Evolutionary conservation across 75 land plant species (phyloP), one percentile per base, ranked within the genome.

Genomic region (Selaginella tamariscina): DNA sequence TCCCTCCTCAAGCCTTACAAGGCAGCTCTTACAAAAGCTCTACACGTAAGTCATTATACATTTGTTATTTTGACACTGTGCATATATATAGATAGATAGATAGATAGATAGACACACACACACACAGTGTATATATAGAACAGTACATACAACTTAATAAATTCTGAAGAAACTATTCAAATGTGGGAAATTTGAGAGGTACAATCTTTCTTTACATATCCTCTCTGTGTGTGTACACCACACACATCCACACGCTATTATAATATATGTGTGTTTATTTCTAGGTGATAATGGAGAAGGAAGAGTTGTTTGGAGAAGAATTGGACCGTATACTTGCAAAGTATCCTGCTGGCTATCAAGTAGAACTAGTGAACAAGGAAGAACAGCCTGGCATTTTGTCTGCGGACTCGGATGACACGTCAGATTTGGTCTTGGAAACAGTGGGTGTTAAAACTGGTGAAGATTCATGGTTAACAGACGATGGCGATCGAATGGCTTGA

Each of bases 11-110:
- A 75, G 75, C 71, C 57, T 54, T 83, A 88, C 66, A 80, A 81
- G 56, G 87, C 98, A n/a, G 98, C 98, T 32, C 77, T 92, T 76
- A 73, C 80, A 20, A 88, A 92, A 66, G 65, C 88, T 31, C 72
- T 88, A 24, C 75, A 78, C 76, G 98, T 92, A 85, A 56, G 72
- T 59, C 29, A 2, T 1, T 63, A 23, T 33, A 11, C 65, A 24
- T 65, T 64, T 27, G 29, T 60, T 56, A 30, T 24, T 39, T 39
- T 39, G 49, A 15, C 49, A 5, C 49, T n/a, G n/a, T n/a, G n/a
- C n/a, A n/a, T n/a, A n/a, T n/a, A n/a, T n/a, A n/a, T n/a, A n/a
- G n/a, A n/a, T n/a, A n/a, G n/a, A n/a, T n/a, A n/a, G n/a, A n/a
- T n/a, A n/a, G n/a, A n/a, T n/a, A n/a, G n/a, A n/a, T n/a, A n/a